Base-by-base conservation (phyloP, 768 basidiomycete species). In the Rhodotorula kratochvilovae region DNA sequence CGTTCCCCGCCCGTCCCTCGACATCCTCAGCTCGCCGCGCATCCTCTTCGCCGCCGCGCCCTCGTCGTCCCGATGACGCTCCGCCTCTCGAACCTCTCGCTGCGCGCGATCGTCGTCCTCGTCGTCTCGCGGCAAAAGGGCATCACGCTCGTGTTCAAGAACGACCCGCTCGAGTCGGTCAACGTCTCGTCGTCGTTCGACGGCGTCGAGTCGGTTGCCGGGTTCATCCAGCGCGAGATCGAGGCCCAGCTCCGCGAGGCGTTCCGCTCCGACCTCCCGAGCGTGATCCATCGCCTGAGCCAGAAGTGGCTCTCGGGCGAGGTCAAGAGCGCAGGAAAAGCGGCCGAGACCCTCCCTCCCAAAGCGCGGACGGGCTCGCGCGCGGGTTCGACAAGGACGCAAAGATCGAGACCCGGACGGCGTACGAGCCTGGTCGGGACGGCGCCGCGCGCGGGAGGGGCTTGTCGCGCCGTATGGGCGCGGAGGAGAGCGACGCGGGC, bases 141-240 rank as follows among this genome's bases (percentile, higher is more conserved):
- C 54, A 97, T 98, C 79, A 98, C 96, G 1, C 87, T 99, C 63
- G 96, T 98, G 35, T 99, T 99, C 87, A 98, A 98, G 83, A 98
- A 96, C 46, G 96, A 99, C 81, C 96, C 96, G 3, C 85, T 99
- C 50, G 93, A 99, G 81, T 91, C 92, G 75, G 93, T 99, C 63
- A 91, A 98, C 79, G 98, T 99, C 79, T 93, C 90, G 81, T 90
- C 89, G 80, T 97, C 94, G 5, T 99, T 99, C 78, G 96, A 99
- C 81, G 92, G 91, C 7, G 95, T 99, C 73, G 92, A 91, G 57
- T 94, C 97, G 74, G 96, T 99, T 61, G 91, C 97, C 79, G 93
- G 92, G 67, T 98, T 94, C 81, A 92, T 99, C 70, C 96, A 98
- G 80, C 87, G 88, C 68, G 95, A 98, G 82, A 98, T 99, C 66